phyloP scores from a whole-genome alignment of 805 yeast species.

The Candida nitratophila region DNA sequence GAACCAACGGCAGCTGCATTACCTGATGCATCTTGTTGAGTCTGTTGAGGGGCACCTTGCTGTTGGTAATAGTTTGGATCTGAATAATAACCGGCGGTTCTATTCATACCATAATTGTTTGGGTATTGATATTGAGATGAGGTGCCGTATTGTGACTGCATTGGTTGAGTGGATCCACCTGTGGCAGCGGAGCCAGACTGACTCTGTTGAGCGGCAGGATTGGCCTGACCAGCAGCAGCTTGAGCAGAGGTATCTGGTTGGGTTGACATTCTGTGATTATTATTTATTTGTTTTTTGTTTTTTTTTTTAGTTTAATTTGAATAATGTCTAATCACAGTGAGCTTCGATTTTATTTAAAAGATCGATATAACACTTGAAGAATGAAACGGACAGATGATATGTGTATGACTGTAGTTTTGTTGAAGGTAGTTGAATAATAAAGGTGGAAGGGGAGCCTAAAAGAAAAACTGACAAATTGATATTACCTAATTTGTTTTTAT shows the following conservation, averaged over 20 bases:
- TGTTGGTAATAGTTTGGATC: conserved; percentile 1
- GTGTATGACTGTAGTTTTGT: no score
- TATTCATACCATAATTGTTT: background rate
- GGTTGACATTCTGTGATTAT: background rate
- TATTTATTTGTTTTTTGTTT: no score
- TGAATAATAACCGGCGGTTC: background rate
- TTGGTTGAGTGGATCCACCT: background rate
- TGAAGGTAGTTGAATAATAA: no score
- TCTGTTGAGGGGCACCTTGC: background rate
- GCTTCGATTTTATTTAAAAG: no score
- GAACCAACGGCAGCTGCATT: background rate
- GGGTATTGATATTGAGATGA: conserved; percentile 1
- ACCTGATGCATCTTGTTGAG: background rate
- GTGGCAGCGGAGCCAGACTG: background rate
- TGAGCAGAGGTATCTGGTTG: background rate
- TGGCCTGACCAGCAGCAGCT: background rate
- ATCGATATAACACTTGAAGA: no score
- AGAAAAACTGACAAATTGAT: no score
- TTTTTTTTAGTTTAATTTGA: no score
- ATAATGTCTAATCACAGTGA: no score
- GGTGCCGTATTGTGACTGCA: background rate
- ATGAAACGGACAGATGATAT: no score
- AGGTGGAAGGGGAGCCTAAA: no score
- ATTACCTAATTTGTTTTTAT: no score
- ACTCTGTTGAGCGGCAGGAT: background rate